Base-by-base conservation (phyloP, 2,329 filamentous ascomycete species). In the Curvularia spicifera region DNA sequence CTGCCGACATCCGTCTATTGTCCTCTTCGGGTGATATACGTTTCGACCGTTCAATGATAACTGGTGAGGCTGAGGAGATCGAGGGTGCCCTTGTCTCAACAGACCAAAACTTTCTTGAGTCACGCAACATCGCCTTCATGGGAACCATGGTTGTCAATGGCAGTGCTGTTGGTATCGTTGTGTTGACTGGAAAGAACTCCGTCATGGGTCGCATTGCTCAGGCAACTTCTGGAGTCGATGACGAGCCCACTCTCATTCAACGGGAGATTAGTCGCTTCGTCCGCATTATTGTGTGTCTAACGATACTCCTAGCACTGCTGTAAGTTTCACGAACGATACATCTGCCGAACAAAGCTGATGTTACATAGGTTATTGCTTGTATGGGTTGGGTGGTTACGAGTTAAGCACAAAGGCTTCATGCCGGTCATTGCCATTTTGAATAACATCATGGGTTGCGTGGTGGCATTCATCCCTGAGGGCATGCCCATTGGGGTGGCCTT, bases 21-120 rank as follows among this genome's bases (percentile, higher is more conserved):
- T 31, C 44, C 26, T 46, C 44, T 33, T 46, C 44, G 26, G 44
- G 44, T n/a, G 44, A 46, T 46, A 28, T 46, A 46, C 44, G 44
- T 4, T 46, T 46, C 28, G 44, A 46, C 10, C 44, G 44, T 29
- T 46, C 44, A 20, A 46, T 46, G 44, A 46, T 46, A 46, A 46
- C 44, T 33, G 44, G 44, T 9, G 44, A 46, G 18, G 28, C 44
- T 31, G 44, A 46, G 44, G 44, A 46, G 12, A 20, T 46, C 10
- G 44, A 46, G 12, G 44, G 44, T 5, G 44, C 44, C 7, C 44
- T 46, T 31, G 44, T 20, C 8, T 46, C 44, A 31, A 46, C 44
- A 13, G 44, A 46, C 10, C 15, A 46, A 20, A 46, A 46, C 28
- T 46, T 46, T 20, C 44, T 46, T 9, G 44, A 46, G 28, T 46